Conservation (phyloP, 2,329 filamentous ascomycete species). For the Aureobasidium sp. region DNA sequence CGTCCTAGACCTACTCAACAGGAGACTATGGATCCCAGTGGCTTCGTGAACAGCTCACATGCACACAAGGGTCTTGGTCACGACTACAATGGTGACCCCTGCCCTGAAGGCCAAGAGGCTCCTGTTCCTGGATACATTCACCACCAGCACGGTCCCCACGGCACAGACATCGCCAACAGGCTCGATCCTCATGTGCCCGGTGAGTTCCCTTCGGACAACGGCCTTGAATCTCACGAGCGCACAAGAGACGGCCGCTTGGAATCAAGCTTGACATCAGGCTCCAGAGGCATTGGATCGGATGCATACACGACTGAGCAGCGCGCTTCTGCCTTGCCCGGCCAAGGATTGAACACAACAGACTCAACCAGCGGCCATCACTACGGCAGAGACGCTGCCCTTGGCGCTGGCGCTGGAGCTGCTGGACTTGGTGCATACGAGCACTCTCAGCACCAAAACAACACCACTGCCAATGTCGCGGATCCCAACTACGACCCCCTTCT, state of each 20-base stretch:
- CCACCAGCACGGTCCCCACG: slow-evolving; percentile 23
- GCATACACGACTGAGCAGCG: slow-evolving; percentile 15
- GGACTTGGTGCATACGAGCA: slow-evolving; percentile 22
- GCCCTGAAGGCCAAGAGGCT: slow-evolving; percentile 11
- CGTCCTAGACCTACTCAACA: not conserved
- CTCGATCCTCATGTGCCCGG: slow-evolving; percentile 29
- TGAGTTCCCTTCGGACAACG: slow-evolving; percentile 21
- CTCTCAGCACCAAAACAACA: slow-evolving; percentile 18
- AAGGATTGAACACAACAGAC: not conserved
- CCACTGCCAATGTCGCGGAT: slow-evolving; percentile 18
- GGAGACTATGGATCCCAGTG: slow-evolving; percentile 4
- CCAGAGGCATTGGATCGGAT: not conserved
- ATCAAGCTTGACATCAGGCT: not conserved
- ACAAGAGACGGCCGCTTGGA: not conserved
- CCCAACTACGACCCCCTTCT: slow-evolving; percentile 12
- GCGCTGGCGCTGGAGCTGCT: slow-evolving; percentile 17
- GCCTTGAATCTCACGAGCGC: slow-evolving; percentile 15
- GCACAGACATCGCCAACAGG: slow-evolving; percentile 22
- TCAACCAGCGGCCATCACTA: slow-evolving; percentile 13
- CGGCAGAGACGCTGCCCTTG: slow-evolving; percentile 22
- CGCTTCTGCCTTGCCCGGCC: not conserved
- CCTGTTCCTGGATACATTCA: slow-evolving; percentile 4
- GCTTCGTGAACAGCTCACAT: not conserved
- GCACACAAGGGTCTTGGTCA: slow-evolving; percentile 19
- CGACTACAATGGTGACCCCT: slow-evolving; percentile 20